A percentile compares a stretch with the other conserved stretches of the same genome.
phyloP scores from a whole-genome alignment of 495 filamentous ascomycete genomes.

The Neurospora discreta region DNA sequence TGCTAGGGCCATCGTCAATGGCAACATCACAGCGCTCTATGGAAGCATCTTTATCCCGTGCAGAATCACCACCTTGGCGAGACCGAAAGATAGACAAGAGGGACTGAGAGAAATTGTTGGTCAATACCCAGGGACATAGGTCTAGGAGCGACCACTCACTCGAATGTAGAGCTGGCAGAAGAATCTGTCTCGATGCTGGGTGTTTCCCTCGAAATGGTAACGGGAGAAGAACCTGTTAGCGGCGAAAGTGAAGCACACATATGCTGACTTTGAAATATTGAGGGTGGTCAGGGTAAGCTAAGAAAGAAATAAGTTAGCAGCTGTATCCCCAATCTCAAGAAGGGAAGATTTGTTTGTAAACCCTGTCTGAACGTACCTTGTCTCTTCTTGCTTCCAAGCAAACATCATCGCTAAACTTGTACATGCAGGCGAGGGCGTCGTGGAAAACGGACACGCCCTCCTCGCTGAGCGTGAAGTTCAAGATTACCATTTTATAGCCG shows the following conservation, averaged over 20 bases:
- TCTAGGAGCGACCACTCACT: conserved; percentile 14
- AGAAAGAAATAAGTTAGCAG: neutral
- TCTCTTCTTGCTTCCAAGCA: conserved; percentile 72
- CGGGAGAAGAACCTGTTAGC: conserved; percentile 67
- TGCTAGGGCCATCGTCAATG: conserved; percentile 60
- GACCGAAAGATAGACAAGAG: conserved; percentile 34
- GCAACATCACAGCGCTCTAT: conserved; percentile 82
- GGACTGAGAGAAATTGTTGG: conserved; percentile 21
- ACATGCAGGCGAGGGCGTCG: conserved; percentile 73
- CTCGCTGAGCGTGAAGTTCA: conserved; percentile 70
- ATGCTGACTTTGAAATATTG: conserved; percentile 89
- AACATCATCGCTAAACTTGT: conserved; percentile 86
- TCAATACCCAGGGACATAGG: neutral
- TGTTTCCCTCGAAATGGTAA: conserved; percentile 50
- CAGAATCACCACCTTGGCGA: conserved; percentile 25
- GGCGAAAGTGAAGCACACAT: conserved; percentile 69
- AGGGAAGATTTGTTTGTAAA: neutral
- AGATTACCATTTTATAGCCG: conserved; percentile 22
- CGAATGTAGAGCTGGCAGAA: conserved; percentile 36
- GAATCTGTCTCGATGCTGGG: conserved; percentile 37
- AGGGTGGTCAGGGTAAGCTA: conserved; percentile 74
- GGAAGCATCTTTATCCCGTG: conserved; percentile 47
- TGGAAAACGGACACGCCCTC: conserved; percentile 64
- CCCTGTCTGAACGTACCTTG: conserved; percentile 38
- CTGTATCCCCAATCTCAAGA: neutral